Conservation (phyloP, 2,329 filamentous ascomycete species). For the Claviceps cyperi region DNA sequence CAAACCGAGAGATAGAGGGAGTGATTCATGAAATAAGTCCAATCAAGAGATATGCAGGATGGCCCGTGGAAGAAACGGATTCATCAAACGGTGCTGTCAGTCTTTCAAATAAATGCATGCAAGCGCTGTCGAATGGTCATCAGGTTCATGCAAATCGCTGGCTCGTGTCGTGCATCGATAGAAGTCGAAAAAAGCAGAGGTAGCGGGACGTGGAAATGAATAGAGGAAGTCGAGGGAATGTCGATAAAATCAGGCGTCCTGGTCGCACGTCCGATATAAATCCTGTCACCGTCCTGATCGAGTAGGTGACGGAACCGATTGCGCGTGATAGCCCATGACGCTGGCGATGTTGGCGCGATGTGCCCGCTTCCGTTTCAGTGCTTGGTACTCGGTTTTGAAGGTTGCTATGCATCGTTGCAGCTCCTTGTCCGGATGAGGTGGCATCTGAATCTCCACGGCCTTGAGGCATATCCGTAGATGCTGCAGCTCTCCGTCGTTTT, state of each 20-base stretch:
- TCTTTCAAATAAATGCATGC: background rate
- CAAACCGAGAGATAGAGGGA: no score
- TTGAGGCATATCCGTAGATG: constrained; percentile 48
- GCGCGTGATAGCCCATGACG: constrained; percentile 14
- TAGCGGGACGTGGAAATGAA: background rate
- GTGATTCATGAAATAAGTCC: no score
- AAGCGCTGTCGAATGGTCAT: background rate
- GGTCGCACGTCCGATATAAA: background rate
- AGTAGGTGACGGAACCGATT: constrained; percentile 12
- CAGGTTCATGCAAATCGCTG: constrained; percentile 3
- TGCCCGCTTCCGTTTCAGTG: constrained; percentile 32
- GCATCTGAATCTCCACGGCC: constrained; percentile 45
- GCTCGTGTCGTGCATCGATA: constrained; percentile 2
- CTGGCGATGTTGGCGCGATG: constrained; percentile 17
- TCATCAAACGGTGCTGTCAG: background rate
- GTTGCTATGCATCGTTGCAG: constrained; percentile 43
- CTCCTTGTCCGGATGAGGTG: constrained; percentile 37
- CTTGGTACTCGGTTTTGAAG: constrained; percentile 45
- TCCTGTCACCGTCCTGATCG: constrained; percentile 4
- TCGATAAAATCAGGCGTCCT: background rate
- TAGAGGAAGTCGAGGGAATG: background rate
- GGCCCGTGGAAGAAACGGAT: background rate
- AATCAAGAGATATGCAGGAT: background rate
- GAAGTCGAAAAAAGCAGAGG: background rate
- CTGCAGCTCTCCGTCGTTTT: constrained; percentile 44